Base-by-base conservation (phyloP, 768 basidiomycete species). In the Goffeauzyma gilvescens region DNA sequence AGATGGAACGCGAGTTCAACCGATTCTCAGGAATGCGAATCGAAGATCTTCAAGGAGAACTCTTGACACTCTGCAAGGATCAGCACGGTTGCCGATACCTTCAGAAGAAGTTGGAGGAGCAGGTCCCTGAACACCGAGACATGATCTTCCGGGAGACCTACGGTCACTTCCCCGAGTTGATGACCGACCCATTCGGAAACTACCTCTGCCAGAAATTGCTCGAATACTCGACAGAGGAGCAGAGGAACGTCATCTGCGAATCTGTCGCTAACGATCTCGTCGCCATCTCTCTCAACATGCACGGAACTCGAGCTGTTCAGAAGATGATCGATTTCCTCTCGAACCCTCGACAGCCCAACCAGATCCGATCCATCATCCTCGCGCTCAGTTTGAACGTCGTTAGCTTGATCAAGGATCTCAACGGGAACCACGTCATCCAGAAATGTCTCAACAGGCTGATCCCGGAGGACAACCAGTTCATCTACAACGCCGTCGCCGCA, bases 251-350 rank as follows among this genome's bases (percentile, higher is more conserved):
- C 25, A 90, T 96, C 44, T 93, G 93, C 67, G 90, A 96, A 62
- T 87, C 85, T 20, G 90, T 98, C 38, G 85, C 89, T 25, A 82
- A 87, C 58, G 93, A 98, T 55, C 73, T 98, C 38, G 93, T 98
- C 56, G 86, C 80, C 60, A 96, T 98, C 58, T 93, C 87, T 25
- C 71, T 98, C 50, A 98, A 98, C 67, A 98, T 98, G 93, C 93
- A 98, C 65, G 93, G 93, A 24, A 98, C 93, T 24, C 78, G 93
- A 48, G 93, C 93, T 21, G 93, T 96, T 45, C 93, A 98, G 69
- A 96, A 96, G 70, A 96, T 96, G 90, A 93, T 98, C 50, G 93
- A 98, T 65, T 96, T 93, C 71, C 68, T 98, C 59, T 90, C 89
- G 17, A 86, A 84, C 41, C 78, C 83, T 55, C 71, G 93, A 59